Conservation (phyloP, 2,329 filamentous ascomycete genomes). For the Anisogramma anomala region DNA sequence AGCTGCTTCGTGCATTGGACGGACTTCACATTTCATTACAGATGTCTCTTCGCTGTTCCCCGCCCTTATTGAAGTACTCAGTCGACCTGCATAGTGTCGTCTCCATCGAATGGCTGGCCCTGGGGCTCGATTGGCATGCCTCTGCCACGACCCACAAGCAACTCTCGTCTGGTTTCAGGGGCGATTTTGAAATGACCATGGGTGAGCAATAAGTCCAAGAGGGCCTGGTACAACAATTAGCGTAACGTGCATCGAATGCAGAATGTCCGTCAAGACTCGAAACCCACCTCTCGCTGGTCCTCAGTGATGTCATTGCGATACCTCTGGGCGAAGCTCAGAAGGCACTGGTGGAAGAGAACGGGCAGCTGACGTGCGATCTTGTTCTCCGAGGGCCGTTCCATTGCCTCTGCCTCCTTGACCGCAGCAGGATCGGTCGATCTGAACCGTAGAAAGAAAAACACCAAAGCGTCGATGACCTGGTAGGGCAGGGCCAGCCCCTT, state of each 20-base stretch:
- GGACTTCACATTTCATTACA: neutral
- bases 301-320: slow-evolving; percentile 96
- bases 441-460: slow-evolving; percentile 95
- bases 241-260: neutral
- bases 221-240: slow-evolving; percentile 37
- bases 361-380: slow-evolving; percentile 47
- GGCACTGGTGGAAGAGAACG: slow-evolving; percentile 90
- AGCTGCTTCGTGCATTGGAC: neutral
- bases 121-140: slow-evolving; percentile 57
- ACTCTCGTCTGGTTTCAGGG: slow-evolving; percentile 78
- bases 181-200: slow-evolving; percentile 82
- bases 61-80: slow-evolving; percentile 17
- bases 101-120: slow-evolving; percentile 51
- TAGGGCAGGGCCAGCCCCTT: slow-evolving; percentile 96
- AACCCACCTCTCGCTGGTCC: slow-evolving; percentile 56
- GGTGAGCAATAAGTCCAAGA: slow-evolving; percentile 75
- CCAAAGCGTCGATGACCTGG: slow-evolving; percentile 85
- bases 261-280: neutral
- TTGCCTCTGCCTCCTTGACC: slow-evolving; percentile 42
- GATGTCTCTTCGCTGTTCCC: slow-evolving; percentile 6
- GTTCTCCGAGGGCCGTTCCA: slow-evolving; percentile 31
- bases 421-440: slow-evolving; percentile 53
- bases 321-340: slow-evolving; percentile 83
- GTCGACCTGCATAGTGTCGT: slow-evolving; percentile 84
- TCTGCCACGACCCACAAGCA: slow-evolving; percentile 77